Evolutionary conservation across 495 filamentous ascomycete genomes (phyloP).

Genomic region (Bathelium albidoporum): DNA sequence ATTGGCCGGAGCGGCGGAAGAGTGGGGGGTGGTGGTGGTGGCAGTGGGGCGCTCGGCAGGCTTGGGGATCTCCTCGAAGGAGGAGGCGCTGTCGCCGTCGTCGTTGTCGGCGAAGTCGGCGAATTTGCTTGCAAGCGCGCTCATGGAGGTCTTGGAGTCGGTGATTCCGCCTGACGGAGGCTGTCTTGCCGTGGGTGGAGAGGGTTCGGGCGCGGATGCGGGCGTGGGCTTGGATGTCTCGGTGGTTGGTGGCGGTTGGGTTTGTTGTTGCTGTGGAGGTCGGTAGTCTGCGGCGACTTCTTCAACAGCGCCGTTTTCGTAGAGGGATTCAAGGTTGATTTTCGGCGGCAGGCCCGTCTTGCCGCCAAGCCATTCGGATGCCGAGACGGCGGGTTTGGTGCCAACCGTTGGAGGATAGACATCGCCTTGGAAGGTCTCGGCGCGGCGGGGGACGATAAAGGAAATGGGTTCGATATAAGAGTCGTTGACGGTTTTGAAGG

Average conservation of each 20-base stretch:
- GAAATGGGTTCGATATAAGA: constrained; percentile 90
- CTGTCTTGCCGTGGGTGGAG: constrained; percentile 31
- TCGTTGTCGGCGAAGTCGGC: constrained; percentile 57
- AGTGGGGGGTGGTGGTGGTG: no score
- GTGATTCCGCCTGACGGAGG: constrained; percentile 55
- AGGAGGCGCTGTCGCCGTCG: constrained; percentile 56
- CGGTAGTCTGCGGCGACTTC: constrained; percentile 59
- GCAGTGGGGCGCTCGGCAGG: constrained; percentile 40
- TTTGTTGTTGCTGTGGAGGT: constrained; percentile 32
- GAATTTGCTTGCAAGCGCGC: constrained; percentile 72
- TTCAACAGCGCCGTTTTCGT: constrained; percentile 66
- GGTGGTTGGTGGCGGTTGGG: constrained; percentile 37
- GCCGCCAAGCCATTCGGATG: constrained; percentile 75
- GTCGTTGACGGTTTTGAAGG: constrained; percentile 94
- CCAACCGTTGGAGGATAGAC: constrained; percentile 83
- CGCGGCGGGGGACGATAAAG: constrained; percentile 87
- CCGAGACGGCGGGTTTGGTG: constrained; percentile 63
- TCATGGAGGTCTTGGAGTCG: constrained; percentile 77
- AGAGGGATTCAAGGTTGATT: constrained; percentile 86
- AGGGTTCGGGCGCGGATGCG: constrained; percentile 41
- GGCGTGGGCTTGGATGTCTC: constrained; percentile 44
- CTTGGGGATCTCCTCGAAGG: constrained; percentile 75
- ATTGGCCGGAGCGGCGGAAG: constrained; percentile 25
- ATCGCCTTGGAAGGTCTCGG: constrained; percentile 96
- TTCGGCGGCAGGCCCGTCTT: constrained; percentile 76